Evolutionary conservation across 2,329 filamentous ascomycete species (phyloP).

Genomic region (Xenosphaeropsis pyriputrescens): DNA sequence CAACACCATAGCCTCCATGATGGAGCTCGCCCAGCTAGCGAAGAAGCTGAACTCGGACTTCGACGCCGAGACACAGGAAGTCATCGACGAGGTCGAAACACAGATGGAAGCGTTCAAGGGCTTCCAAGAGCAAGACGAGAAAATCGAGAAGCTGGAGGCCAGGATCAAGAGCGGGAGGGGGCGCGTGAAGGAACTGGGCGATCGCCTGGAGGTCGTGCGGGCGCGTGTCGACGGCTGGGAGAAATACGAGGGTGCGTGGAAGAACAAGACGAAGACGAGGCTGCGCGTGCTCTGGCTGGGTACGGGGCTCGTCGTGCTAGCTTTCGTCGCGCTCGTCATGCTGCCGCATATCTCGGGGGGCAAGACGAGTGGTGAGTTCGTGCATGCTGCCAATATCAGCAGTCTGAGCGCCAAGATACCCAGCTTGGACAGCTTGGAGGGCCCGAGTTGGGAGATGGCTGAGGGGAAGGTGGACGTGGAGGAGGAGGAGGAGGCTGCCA

Average conservation of each 20-base stretch:
- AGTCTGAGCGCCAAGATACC: constrained; percentile 2
- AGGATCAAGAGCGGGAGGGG: constrained; percentile 45
- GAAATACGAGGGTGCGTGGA: constrained; percentile 49
- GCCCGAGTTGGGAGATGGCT: too few relatives aligned
- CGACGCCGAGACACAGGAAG: constrained; percentile 37
- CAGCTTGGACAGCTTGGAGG: too few relatives aligned
- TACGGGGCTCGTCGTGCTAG: constrained; percentile 26
- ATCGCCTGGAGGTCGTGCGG: constrained; percentile 48
- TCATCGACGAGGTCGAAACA: constrained; percentile 40
- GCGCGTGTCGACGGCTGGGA: constrained; percentile 54
- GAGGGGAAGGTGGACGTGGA: constrained; percentile 3
- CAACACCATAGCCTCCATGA: constrained; percentile 46
- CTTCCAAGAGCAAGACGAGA: constrained; percentile 49
- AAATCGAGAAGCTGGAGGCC: constrained; percentile 44
- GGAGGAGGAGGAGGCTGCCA: constrained; percentile 6
- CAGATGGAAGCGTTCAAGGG: constrained; percentile 40
- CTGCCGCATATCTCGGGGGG: constrained; percentile 14
- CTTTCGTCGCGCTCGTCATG: constrained; percentile 29
- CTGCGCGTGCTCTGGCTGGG: constrained; percentile 50
- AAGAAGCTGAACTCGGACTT: constrained; percentile 44
- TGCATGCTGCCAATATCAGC: constrained; percentile 7
- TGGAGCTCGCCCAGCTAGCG: constrained; percentile 50
- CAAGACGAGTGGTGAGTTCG: constrained; percentile 1
- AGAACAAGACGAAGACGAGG: constrained; percentile 49
- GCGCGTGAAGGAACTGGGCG: constrained; percentile 42